Base-by-base conservation (phyloP, 805 yeast genomes). In the Kazachstania taianensis region DNA sequence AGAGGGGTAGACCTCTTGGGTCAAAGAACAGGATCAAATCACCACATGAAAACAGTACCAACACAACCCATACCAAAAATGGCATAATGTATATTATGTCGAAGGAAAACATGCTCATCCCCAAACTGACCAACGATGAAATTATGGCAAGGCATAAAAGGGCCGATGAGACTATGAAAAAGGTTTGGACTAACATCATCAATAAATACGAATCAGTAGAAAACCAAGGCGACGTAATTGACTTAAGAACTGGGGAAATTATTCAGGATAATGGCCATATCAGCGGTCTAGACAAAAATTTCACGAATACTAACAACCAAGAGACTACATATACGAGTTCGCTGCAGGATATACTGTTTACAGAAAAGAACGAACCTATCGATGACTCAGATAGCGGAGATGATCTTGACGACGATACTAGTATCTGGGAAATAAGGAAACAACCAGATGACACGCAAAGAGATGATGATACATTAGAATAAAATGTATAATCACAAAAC, bases 201-300 rank as follows among this genome's bases (percentile, higher is more conserved):
- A 53, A 63, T 2, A 72, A 70, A 48, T 75, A 77, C 48, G 66
- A 72, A 33, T 66, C 66, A 34, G 69, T 69, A 23, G 61, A 62
- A 4, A 62, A 63, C 13, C 76, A 75, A 36, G 78, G 81, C 26
- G 86, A 78, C 50, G 65, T 75, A 17, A 58, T 78, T n/a, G 86
- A 82, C 50, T 48, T 82, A 16, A 49, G 52, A 7, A 74, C 85
- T 0, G 87, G 89, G 1, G 64, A 69, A 38, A 69, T 82, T 2
- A 53, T 76, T 2, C 70, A 63, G 22, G 86, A 82, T 46, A 68
- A 72, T 35, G 94, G 94, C 2, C 94, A 82, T 54, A 46, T 82
- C 16, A 57, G 70, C 38, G 69, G 77, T 2, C 46, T 22, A 9
- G 25, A 22, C 8, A 9, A 22, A n/a, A 9, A 22, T 9, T n/a